Conservation (phyloP, 441 rosid genomes). For the Mallotus japonicus region DNA sequence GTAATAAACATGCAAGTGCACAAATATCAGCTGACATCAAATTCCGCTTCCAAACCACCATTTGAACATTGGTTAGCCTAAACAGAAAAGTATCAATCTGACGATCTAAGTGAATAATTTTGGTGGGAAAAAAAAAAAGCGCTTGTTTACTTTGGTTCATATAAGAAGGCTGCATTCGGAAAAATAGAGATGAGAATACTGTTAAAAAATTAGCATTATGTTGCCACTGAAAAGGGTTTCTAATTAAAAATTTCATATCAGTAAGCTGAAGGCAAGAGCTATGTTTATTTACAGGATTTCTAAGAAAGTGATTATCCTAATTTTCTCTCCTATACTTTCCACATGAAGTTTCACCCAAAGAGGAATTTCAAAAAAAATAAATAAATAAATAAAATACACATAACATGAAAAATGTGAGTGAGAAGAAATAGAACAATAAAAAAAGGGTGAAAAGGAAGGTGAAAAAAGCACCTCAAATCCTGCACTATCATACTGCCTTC, state of each 20-base stretch:
- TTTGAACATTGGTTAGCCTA: background rate
- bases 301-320: background rate
- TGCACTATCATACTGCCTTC: slow-evolving; percentile 90
- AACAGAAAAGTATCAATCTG: background rate
- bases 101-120: background rate
- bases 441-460: background rate
- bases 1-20: background rate
- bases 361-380: background rate
- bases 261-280: background rate
- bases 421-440: background rate
- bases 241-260: background rate
- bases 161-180: background rate
- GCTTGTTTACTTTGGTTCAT: background rate
- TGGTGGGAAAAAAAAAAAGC: background rate
- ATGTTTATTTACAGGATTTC: too few relatives aligned
- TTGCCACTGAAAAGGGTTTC: background rate
- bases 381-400: too few relatives aligned
- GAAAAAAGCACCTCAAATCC: slow-evolving; percentile 77
- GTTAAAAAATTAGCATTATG: background rate
- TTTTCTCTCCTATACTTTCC: slow-evolving; percentile 2
- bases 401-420: background rate
- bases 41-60: background rate
- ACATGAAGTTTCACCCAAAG: background rate
- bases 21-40: background rate
- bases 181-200: background rate